Evolutionary conservation across 2,329 filamentous ascomycete genomes (phyloP).

Genomic region (Cadophora gregata): DNA sequence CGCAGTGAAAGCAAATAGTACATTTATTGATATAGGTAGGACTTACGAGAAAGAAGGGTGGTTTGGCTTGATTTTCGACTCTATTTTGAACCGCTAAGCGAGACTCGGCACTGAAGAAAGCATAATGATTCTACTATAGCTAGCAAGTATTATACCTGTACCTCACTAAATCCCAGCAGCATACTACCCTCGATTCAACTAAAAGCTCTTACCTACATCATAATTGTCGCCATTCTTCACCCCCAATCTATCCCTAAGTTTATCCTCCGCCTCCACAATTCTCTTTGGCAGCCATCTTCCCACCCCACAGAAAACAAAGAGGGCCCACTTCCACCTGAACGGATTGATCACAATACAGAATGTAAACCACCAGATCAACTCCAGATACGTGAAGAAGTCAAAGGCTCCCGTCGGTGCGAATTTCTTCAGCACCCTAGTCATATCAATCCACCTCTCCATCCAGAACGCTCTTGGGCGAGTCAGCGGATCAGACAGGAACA

Average conservation of each 20-base stretch:
- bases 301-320: constrained; percentile 81
- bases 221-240: constrained; percentile 42
- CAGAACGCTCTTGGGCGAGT: constrained; percentile 72
- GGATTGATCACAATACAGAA: constrained; percentile 83
- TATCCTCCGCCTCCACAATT: constrained; percentile 71
- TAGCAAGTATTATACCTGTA: no score
- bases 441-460: constrained; percentile 89
- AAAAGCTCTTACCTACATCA: constrained; percentile 40
- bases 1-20: no score
- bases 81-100: no score
- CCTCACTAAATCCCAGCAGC: no score
- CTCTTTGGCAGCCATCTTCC: constrained; percentile 68
- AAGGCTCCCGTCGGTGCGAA: constrained; percentile 76
- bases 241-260: constrained; percentile 59
- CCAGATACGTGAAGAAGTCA: constrained; percentile 88
- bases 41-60: no score
- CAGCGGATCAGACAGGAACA: constrained; percentile 83
- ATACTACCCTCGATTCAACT: neutral
- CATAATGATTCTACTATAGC: no score
- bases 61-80: no score
- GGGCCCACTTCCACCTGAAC: constrained; percentile 88
- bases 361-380: constrained; percentile 84
- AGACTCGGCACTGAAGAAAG: no score
- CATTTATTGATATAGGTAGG: no score
- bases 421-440: constrained; percentile 75